A percentile compares a stretch with the other conserved stretches of the same genome.
Evolutionary conservation across 2,329 filamentous ascomycete species (phyloP).

Genomic region (Botrytis fabae): DNA sequence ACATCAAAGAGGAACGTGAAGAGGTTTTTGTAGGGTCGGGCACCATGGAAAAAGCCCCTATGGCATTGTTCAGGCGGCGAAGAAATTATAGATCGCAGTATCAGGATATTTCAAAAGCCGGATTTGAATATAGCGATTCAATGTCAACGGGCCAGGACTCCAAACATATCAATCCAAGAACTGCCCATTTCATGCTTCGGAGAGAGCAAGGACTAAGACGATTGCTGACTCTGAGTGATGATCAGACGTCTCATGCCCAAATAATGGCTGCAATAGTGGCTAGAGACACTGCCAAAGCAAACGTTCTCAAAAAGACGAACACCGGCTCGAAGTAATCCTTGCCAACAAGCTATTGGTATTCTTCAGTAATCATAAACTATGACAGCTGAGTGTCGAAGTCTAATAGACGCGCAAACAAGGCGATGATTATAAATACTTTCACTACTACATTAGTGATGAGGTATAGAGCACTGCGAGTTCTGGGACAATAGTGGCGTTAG

Average conservation of each 20-base stretch:
- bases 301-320: background rate
- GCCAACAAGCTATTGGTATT: background rate
- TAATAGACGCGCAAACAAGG: no score
- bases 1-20: background rate
- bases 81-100: background rate
- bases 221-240: background rate
- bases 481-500: background rate
- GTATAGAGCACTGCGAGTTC: background rate
- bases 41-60: background rate
- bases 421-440: background rate
- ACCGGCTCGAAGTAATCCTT: background rate
- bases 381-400: background rate
- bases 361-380: rapidly evolving
- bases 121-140: background rate
- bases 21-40: background rate
- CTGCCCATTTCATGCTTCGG: background rate
- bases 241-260: background rate
- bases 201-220: background rate
- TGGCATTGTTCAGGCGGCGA: background rate
- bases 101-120: background rate
- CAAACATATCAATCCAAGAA: background rate
- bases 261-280: background rate
- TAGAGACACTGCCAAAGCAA: background rate
- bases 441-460: background rate
- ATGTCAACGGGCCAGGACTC: background rate